Base-by-base conservation (phyloP, 2,329 filamentous ascomycete genomes). In the Aspergillus sp. region DNA sequence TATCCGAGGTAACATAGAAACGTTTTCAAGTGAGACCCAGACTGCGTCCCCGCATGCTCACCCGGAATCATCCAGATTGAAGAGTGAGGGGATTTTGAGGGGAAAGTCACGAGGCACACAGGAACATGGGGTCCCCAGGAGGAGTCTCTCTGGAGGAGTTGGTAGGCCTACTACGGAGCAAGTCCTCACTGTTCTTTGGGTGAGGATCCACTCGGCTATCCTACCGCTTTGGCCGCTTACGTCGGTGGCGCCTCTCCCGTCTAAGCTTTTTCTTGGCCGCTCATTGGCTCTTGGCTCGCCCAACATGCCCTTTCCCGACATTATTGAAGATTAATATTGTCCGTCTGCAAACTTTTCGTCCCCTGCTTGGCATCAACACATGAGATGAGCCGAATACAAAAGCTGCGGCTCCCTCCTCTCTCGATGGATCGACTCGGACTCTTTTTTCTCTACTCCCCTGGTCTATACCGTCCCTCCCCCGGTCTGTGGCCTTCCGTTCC, bases 281-380 rank as follows among this genome's bases (percentile, higher is more conserved):
- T 43, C 16, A 49, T 49, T 49, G 47, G 47, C 9, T 22, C 20
- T 20, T 38, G 35, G 46, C 47, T 49, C 47, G 47, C 36, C 36
- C 26, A 16, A 49, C 47, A 49, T 49, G 38, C 47, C 38, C 10
- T 9, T 41, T 14, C 32, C 30, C 17, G 17, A 24, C 36, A 35
- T 26, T n/a, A 38, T 38, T 38, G 26, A 30, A 38, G 7, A 35
- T 49, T 35, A 49, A 20, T 24, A 30, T 43, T 35, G 24, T 20
- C 26, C 22, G 16, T 33, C 36, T 20, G 38, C 30, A 47, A 47
- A 42, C 38, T 32, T 49, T 49, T 49, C 26, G 30, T 30, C 38
- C 46, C 42, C 42, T 36, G 47, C 36, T 43, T 42, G 19, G 17
- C 40, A n/a, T 38, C n/a, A 42, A 42, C 11, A 17, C 40, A 8